Base-by-base conservation (phyloP, 2,329 filamentous ascomycete species). In the Scedosporium aurantiacum region DNA sequence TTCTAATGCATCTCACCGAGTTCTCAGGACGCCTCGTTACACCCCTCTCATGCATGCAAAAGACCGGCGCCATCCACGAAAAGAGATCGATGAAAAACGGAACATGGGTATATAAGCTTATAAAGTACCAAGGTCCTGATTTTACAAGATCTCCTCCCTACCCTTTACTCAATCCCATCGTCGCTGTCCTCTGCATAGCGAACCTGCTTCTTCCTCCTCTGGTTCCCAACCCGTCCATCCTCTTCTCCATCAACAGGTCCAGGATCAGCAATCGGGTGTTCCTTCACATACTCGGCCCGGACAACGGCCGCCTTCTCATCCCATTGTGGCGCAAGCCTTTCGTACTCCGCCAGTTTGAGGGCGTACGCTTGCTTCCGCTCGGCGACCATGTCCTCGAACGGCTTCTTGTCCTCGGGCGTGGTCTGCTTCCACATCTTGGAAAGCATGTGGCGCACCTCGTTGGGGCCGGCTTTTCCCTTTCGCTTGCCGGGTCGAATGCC, bases 381-480 rank as follows among this genome's bases (percentile, higher is more conserved):
- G 61, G 86, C 80, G 3, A 89, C 89, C 70, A 87, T 81, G 28
- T 91, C 86, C 57, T 92, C 82, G 68, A 89, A 97, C 0, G 91
- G 92, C 69, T 82, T 81, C 69, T 88, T 90, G 66, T 85, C 82
- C 54, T 89, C 88, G 5, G 84, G 79, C 1, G 80, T 74, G 0
- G 89, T 85, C 58, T 89, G 88, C 67, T 88, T 90, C 94, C 94
- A 99, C 86, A 94, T 92, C 70, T 88, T 87, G 28, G 92, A 92
- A 8, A 94, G 84, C 71, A 91, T 90, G 58, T 86, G 83, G 40
- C 94, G 89, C 61, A 97, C 89, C 69, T 96, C 90, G 68, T 91
- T 95, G 5, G 87, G 85, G 52, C 83, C 79, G 0, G 85, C 77
- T 66, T 87, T 87, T 10, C 83, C 83, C 52, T 61, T 61, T 14